phyloP scores from a whole-genome alignment of 768 basidiomycete species.

The Clathrus columnatus region DNA sequence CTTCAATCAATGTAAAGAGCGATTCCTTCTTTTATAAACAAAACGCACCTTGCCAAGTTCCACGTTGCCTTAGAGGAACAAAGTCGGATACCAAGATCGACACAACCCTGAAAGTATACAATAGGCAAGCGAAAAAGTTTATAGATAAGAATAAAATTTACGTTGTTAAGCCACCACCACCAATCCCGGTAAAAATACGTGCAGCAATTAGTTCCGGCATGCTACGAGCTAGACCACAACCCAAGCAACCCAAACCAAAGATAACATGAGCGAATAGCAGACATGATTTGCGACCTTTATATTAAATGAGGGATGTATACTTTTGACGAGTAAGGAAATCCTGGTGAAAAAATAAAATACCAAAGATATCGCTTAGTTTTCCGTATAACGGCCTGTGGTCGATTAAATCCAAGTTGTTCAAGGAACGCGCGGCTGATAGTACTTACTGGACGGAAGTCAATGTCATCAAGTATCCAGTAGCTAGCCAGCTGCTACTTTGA shows the following conservation, averaged over 20 bases:
- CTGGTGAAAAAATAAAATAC: neutral
- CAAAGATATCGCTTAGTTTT: conserved; percentile 56
- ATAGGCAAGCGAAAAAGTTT: neutral
- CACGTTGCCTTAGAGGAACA: conserved; percentile 50
- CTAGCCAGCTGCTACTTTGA: conserved; percentile 60
- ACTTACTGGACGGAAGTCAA: conserved; percentile 52
- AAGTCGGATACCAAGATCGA: conserved; percentile 62
- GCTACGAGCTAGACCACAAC: conserved; percentile 44
- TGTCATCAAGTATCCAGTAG: conserved; percentile 54
- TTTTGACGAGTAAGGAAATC: neutral
- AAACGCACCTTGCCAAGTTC: conserved; percentile 55
- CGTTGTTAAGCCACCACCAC: conserved; percentile 58
- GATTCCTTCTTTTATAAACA: neutral
- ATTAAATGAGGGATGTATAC: neutral
- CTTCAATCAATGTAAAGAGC: conserved; percentile 18
- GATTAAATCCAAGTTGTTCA: neutral
- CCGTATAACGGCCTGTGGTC: conserved; percentile 49
- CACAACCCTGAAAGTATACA: conserved; percentile 33
- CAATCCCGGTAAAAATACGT: conserved; percentile 49
- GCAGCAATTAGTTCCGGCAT: conserved; percentile 47
- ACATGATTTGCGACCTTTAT: conserved; percentile 39
- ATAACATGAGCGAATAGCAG: conserved; percentile 46
- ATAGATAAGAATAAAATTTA: conserved; percentile 22
- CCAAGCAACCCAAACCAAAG: conserved; percentile 45
- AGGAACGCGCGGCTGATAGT: neutral